Evolutionary conservation across 441 rosid species (phyloP).

Genomic region (Euphorbia schlechtendalii): DNA sequence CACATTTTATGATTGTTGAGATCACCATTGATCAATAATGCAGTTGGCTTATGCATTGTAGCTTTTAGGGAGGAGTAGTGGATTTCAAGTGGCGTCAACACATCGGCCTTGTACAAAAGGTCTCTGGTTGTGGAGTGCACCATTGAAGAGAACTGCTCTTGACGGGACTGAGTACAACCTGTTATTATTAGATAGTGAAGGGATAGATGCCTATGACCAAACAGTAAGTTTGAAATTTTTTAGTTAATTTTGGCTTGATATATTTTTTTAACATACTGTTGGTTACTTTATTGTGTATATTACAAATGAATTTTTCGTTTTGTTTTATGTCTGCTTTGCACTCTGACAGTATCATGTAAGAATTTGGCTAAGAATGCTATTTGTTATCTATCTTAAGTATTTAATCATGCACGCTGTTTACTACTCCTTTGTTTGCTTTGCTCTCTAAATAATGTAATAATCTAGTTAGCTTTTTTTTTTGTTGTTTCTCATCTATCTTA

Average conservation of each 20-base stretch:
- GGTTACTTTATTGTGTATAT: neutral
- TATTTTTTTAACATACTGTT: neutral
- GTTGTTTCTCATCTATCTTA: slow-evolving; percentile 1
- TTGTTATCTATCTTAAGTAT: too few relatives aligned
- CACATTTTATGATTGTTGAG: slow-evolving; percentile 4
- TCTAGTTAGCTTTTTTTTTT: too few relatives aligned
- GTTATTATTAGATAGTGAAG: slow-evolving; percentile 85
- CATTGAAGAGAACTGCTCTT: slow-evolving; percentile 81
- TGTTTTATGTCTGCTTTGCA: neutral
- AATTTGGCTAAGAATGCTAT: neutral
- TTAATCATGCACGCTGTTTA: too few relatives aligned
- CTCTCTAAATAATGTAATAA: too few relatives aligned
- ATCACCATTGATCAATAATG: neutral
- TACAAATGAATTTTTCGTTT: neutral
- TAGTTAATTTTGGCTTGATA: neutral
- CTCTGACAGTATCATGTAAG: neutral
- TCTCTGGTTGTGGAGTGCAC: slow-evolving; percentile 98
- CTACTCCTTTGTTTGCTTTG: too few relatives aligned
- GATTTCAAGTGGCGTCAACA: slow-evolving; percentile 96
- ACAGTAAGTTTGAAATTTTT: slow-evolving; percentile 45
- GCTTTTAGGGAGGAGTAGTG: slow-evolving; percentile 98
- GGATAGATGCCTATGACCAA: slow-evolving; percentile 96
- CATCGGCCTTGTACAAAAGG: slow-evolving; percentile 98
- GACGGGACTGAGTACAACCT: slow-evolving; percentile 95
- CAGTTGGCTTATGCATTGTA: slow-evolving; percentile 24